Conservation (phyloP, 495 filamentous ascomycete species). For the Aspergillus nanangensis region DNA sequence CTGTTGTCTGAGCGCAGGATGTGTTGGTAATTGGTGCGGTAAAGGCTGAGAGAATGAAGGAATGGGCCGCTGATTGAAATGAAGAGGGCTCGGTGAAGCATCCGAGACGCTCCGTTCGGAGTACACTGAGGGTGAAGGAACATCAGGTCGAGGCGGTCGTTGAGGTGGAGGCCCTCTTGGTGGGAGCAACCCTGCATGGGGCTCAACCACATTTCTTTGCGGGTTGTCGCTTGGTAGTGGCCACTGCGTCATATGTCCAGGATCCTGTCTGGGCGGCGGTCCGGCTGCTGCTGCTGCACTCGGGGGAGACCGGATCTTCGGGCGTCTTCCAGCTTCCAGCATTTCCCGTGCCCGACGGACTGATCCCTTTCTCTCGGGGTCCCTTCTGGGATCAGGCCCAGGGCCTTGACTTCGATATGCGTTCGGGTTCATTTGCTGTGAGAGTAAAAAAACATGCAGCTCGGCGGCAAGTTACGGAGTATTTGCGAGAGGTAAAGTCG, state of each 20-base stretch:
- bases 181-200: constrained; percentile 36
- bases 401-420: constrained; percentile 11
- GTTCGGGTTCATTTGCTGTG: background rate
- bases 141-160: constrained; percentile 59
- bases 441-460: no score
- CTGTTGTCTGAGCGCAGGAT: constrained; percentile 23
- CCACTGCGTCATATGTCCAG: constrained; percentile 30
- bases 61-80: constrained; percentile 42
- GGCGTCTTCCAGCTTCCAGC: constrained; percentile 45
- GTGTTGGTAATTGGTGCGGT: constrained; percentile 22
- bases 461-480: constrained; percentile 4
- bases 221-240: constrained; percentile 40
- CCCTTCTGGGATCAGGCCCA: constrained; percentile 5
- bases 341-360: constrained; percentile 49
- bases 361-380: constrained; percentile 32
- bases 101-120: constrained; percentile 50
- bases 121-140: constrained; percentile 37
- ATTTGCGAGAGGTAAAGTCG: no score
- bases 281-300: constrained; percentile 11
- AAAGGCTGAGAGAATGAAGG: constrained; percentile 47
- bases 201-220: constrained; percentile 26
- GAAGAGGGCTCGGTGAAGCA: constrained; percentile 39
- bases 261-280: constrained; percentile 15
- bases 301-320: constrained; percentile 23
- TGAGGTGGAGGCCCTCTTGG: constrained; percentile 58